These are phyloP conservation scores for Sisymbrium altissimum DNA, from an alignment of 345 rosid species.

Conservation along the genomic window DNA sequence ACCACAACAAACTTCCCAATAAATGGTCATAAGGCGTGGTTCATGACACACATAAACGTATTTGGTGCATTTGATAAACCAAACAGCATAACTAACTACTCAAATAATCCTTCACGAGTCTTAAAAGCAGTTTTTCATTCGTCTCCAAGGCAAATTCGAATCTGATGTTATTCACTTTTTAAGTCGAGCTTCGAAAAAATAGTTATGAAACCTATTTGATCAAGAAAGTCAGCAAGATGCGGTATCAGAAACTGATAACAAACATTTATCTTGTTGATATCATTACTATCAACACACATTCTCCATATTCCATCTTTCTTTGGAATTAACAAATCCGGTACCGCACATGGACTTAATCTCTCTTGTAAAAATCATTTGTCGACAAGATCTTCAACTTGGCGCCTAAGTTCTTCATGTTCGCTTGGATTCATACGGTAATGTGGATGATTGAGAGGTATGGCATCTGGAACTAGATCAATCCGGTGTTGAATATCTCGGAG, in stretches of 20 bases:
- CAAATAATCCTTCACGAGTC: not conserved
- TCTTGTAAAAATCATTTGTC: not conserved
- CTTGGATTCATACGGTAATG: not conserved
- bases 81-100: not conserved
- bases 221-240: not conserved
- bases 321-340: not conserved
- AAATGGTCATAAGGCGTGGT: not conserved
- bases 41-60: not conserved
- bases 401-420: not conserved
- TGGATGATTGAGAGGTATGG: not conserved
- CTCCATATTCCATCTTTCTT: not conserved
- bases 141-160: not conserved
- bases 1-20: not conserved
- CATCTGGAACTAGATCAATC: not conserved
- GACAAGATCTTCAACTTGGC: not conserved
- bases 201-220: not conserved
- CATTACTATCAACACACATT: not conserved
- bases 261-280: not conserved
- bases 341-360: not conserved
- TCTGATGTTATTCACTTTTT: not conserved
- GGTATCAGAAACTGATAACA: not conserved
- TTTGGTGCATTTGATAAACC: not conserved
- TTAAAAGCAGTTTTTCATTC: not conserved
- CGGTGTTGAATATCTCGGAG: no score
- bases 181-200: not conserved